These are phyloP conservation scores for Psilocybe tampanensis DNA, from an alignment of 768 basidiomycete species.

Conservation along the genomic window DNA sequence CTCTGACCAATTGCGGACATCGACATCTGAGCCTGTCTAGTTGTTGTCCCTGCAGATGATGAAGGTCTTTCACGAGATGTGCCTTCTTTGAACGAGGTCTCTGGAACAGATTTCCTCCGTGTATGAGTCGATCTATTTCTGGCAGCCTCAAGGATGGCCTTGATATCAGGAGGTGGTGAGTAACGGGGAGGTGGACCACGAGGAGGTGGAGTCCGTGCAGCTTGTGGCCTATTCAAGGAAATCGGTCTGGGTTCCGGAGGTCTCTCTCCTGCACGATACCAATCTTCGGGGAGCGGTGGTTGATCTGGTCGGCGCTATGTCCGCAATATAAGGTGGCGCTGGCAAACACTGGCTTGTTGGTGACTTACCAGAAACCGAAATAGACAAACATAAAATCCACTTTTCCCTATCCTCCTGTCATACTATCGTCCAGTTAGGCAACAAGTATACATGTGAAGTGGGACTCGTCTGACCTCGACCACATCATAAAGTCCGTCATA, in stretches of 20 bases:
- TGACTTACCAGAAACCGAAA: not conserved
- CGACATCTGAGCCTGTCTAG: not conserved
- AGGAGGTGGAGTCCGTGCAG: not conserved
- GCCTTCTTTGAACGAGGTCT: not conserved
- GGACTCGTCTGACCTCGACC: not conserved
- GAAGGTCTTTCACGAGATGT: not conserved
- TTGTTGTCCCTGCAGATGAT: not conserved
- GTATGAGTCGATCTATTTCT: not conserved
- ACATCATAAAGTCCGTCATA: constrained; percentile 6
- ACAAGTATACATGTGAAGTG: not conserved
- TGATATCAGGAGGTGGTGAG: not conserved
- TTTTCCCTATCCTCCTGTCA: not conserved
- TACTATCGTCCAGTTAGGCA: not conserved
- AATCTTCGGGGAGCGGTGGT: not conserved
- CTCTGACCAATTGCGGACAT: not conserved
- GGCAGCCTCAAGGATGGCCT: not conserved
- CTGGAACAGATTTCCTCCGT: not conserved
- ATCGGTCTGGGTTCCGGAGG: not conserved
- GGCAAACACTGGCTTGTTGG: not conserved
- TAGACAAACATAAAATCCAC: constrained; percentile 1
- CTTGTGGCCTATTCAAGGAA: not conserved
- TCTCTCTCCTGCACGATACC: not conserved
- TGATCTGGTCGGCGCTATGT: not conserved
- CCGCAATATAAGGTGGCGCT: not conserved
- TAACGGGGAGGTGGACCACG: not conserved